Conservation (phyloP, 768 basidiomycete species). For the Leccinum sublutescens region DNA sequence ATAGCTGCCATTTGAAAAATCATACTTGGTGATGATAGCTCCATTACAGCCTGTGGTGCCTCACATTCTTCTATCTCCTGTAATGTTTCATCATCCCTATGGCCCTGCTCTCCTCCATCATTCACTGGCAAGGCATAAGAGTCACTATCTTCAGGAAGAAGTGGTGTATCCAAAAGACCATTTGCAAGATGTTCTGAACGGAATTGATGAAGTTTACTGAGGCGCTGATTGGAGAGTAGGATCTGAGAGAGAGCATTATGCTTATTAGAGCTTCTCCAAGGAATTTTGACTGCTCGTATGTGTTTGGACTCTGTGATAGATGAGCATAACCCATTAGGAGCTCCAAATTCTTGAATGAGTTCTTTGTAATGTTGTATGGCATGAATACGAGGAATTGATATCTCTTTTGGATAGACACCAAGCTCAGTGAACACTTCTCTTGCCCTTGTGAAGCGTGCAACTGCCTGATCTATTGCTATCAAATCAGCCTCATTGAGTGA, state of each 20-base stretch:
- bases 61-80: too few species aligned
- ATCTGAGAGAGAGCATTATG: neutral
- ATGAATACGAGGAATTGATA: neutral
- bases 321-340: neutral
- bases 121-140: neutral
- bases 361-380: neutral
- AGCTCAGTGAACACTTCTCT: neutral
- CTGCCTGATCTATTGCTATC: neutral
- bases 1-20: too few species aligned
- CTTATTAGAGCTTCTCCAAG: neutral
- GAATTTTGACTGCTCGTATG: neutral
- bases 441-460: neutral
- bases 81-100: too few species aligned
- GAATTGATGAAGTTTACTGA: neutral
- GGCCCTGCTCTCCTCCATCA: neutral
- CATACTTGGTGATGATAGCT: too few species aligned
- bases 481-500: neutral
- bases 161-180: neutral
- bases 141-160: neutral
- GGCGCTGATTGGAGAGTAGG: neutral
- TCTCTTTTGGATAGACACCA: neutral
- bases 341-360: neutral
- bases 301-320: neutral
- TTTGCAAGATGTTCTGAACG: too few species aligned
- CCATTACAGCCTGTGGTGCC: too few species aligned